These are phyloP conservation scores for Crithidia sp. DNA, from an alignment of 208 protist genomes.

Conservation along the genomic window DNA sequence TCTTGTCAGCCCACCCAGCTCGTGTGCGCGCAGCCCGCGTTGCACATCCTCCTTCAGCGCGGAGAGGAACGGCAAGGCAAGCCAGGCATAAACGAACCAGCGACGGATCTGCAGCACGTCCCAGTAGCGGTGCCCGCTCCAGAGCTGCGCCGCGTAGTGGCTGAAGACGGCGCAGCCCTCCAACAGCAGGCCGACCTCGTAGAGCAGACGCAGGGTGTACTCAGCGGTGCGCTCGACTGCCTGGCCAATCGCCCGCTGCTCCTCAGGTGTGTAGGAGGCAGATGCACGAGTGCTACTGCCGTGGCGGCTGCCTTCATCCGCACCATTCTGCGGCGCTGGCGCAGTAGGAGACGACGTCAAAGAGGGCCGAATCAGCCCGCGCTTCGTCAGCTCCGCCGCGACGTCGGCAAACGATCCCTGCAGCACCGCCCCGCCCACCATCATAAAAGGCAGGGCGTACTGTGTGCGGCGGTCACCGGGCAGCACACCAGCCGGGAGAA, in stretches of 20 bases:
- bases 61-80: constrained; percentile 27
- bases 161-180: constrained; percentile 38
- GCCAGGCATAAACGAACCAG: constrained; percentile 27
- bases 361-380: constrained; percentile 1
- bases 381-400: constrained; percentile 1
- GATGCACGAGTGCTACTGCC: neutral
- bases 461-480: constrained; percentile 6
- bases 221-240: constrained; percentile 36
- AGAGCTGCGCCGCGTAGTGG: constrained; percentile 38
- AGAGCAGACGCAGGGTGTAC: constrained; percentile 41
- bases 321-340: neutral
- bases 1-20: constrained; percentile 31
- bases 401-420: constrained; percentile 19
- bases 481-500: constrained; percentile 4
- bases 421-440: constrained; percentile 19
- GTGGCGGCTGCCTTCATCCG: neutral
- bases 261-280: constrained; percentile 12
- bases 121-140: constrained; percentile 31
- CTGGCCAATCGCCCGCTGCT: constrained; percentile 42
- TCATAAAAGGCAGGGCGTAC: constrained; percentile 22
- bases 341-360: neutral
- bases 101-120: constrained; percentile 21
- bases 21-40: constrained; percentile 16
- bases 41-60: constrained; percentile 17
- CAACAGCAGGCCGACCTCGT: constrained; percentile 39